phyloP scores from a whole-genome alignment of 805 yeast species.

The Monosporozyma unispora region DNA sequence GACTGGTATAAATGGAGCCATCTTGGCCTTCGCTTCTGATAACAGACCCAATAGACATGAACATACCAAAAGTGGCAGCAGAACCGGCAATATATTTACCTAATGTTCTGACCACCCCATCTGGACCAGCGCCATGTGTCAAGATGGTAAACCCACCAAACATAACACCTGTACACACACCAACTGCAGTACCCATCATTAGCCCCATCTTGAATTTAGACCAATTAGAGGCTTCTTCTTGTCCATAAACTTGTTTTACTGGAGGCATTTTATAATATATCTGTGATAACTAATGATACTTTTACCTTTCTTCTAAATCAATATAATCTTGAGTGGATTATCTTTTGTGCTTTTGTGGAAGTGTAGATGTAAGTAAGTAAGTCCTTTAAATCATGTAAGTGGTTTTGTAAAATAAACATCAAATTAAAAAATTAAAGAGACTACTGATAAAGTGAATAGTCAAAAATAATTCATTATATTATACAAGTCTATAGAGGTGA shows the following conservation, averaged over 20 bases:
- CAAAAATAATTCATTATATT: not conserved
- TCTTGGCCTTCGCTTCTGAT: slow-evolving; percentile 58
- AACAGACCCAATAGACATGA: slow-evolving; percentile 93
- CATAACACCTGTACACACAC: slow-evolving; percentile 88
- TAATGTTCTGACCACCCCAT: slow-evolving; percentile 90
- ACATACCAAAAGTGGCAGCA: slow-evolving; percentile 91
- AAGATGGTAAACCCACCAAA: slow-evolving; percentile 90
- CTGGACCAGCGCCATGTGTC: slow-evolving; percentile 96
- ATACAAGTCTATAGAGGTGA: not conserved
- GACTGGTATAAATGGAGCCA: slow-evolving; percentile 5
- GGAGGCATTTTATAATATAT: slow-evolving; percentile 41
- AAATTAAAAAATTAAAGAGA: not conserved
- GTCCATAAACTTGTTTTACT: slow-evolving; percentile 55
- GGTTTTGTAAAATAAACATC: not conserved
- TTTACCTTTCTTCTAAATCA: not conserved
- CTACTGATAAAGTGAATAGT: not conserved
- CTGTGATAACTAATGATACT: not conserved
- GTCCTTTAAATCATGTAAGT: not conserved
- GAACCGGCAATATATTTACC: slow-evolving; percentile 96
- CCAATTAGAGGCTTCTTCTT: slow-evolving; percentile 72
- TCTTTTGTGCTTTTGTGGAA: not conserved
- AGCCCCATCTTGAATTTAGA: slow-evolving; percentile 98
- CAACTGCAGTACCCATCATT: slow-evolving; percentile 79
- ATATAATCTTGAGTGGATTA: not conserved
- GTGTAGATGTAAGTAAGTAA: not conserved